These are phyloP conservation scores for Pulveroboletus sp. DNA, from an alignment of 768 basidiomycete genomes.

Conservation along the genomic window DNA sequence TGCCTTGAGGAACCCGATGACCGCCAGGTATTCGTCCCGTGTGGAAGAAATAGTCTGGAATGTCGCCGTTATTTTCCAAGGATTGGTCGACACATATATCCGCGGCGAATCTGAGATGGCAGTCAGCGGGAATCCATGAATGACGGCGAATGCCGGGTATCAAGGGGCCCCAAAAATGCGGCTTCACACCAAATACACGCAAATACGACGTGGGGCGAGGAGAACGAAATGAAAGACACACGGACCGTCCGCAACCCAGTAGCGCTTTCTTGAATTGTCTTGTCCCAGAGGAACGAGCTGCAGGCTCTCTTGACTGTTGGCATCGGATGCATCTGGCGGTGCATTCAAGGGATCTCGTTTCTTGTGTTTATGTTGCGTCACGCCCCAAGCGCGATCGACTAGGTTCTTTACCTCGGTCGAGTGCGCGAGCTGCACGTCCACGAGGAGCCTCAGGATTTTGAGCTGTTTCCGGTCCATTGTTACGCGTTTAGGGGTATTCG, in stretches of 20 bases:
- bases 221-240: slow-evolving; percentile 41
- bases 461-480: slow-evolving; percentile 46
- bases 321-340: slow-evolving; percentile 55
- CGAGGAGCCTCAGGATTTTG: slow-evolving; percentile 76
- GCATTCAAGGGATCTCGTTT: slow-evolving; percentile 60
- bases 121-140: slow-evolving; percentile 33
- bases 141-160: slow-evolving; percentile 36
- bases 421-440: slow-evolving; percentile 78
- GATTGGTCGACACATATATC: slow-evolving; percentile 80
- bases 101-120: slow-evolving; percentile 72
- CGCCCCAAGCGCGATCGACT: slow-evolving; percentile 86
- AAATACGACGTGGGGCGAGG: slow-evolving; percentile 49
- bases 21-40: slow-evolving; percentile 64
- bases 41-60: slow-evolving; percentile 71
- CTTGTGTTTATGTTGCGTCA: slow-evolving; percentile 80
- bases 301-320: slow-evolving; percentile 62
- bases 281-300: slow-evolving; percentile 72
- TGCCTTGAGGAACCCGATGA: slow-evolving; percentile 59
- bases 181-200: slow-evolving; percentile 63
- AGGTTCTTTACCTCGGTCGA: slow-evolving; percentile 61
- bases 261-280: slow-evolving; percentile 71
- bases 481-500: slow-evolving; percentile 29
- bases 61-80: slow-evolving; percentile 82
- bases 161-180: slow-evolving; percentile 42
- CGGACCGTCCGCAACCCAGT: slow-evolving; percentile 88